Evolutionary conservation across 2,329 filamentous ascomycete species (phyloP), one percentile per base, ranked within the genome.

Genomic region (Aspergillus caelatus): DNA sequence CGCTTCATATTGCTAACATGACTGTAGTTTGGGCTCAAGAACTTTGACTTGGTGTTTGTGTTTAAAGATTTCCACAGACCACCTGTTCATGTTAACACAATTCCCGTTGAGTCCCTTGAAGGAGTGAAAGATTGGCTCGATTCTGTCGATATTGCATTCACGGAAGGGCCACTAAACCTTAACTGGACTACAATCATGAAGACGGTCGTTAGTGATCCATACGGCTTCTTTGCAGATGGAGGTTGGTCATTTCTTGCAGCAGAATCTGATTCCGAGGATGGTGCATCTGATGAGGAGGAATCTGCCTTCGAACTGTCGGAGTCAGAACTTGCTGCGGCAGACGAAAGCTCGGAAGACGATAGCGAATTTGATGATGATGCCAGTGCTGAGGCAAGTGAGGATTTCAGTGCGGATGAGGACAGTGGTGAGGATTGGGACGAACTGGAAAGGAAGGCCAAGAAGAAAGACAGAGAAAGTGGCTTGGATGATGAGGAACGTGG

Each of bases 181-280:
- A 98, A 98, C 84, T 99, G 95, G 95, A 91, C 92, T 12, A 97
- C 94, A 19, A 99, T 99, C 75, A 99, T 99, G 93, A 99, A 99
- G 85, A 99, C 95, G 0, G 94, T 99, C 30, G 94, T 91, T 23
- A 89, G 91, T 41, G 94, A 99, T 75, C 92, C 95, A 2, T 94
- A 99, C 76, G 88, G 91, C 71, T 99, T 99, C 87, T 99, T 97
- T 79, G 88, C 86, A 4, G 94, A 98, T 68, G 95, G 96, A 36
- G 95, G 95, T 53, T 99, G 95, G 95, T 91, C 88, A 1, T 98
- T 99, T 86, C 78, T 99, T 63, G 89, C 90, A 60, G 90, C 90
- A 41, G 94, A 97, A 64, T 93, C 91, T 0, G 95, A 98, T 73
- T 92, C 91, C 16, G 93, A 97, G 68, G 92, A 86, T 50, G 87